Conservation (phyloP, 2,329 filamentous ascomycete species). For the Pestalotiopsis sp. region DNA sequence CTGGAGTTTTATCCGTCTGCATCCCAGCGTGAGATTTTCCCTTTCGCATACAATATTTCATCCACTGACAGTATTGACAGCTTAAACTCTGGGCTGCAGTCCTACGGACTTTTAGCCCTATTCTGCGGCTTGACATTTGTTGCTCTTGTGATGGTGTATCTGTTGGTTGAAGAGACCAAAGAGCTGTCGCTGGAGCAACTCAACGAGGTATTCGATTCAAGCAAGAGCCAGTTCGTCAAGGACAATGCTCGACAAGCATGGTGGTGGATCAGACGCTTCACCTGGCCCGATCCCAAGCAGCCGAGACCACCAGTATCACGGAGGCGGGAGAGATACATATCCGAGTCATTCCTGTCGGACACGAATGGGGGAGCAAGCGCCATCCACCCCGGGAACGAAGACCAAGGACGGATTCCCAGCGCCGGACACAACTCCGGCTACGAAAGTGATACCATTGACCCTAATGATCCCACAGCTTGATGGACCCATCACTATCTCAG, state of each 20-base stretch:
- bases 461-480: too few species aligned
- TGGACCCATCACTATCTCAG: too few species aligned
- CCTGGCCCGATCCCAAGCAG: not conserved
- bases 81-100: not conserved
- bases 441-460: too few species aligned
- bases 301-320: not conserved
- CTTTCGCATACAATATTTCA: not conserved
- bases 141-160: constrained; percentile 23
- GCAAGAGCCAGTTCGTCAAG: not conserved
- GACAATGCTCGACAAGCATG: not conserved
- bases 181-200: not conserved
- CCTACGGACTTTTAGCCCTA: not conserved
- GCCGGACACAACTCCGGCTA: too few species aligned
- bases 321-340: too few species aligned
- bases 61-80: not conserved
- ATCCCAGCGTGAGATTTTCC: not conserved
- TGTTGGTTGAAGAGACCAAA: not conserved
- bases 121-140: constrained; percentile 21
- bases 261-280: not conserved
- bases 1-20: not conserved
- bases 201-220: not conserved
- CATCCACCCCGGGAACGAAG: too few species aligned
- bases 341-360: too few species aligned
- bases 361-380: too few species aligned
- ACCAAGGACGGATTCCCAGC: too few species aligned